Conservation (phyloP, 768 basidiomycete species). For the Mycena pura region DNA sequence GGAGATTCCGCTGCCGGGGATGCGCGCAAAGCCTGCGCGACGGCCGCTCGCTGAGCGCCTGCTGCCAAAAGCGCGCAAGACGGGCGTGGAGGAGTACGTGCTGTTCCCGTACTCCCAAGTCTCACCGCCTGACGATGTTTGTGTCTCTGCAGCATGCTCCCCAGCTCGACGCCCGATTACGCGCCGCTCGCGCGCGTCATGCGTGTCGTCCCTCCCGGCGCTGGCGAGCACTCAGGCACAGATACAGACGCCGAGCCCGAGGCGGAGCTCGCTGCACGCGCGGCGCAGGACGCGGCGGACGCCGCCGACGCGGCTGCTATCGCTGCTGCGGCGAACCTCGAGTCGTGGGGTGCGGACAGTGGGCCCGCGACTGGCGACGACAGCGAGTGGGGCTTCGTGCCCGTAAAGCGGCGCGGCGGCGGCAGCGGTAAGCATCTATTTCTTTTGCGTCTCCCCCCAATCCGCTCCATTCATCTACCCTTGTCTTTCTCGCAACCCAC, state of each 20-base stretch:
- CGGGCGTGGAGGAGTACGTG: constrained; percentile 74
- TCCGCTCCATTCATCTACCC: not conserved
- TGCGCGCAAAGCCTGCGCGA: constrained; percentile 42
- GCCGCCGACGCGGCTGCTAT: constrained; percentile 15
- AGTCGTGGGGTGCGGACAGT: constrained; percentile 31
- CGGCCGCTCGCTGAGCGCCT: constrained; percentile 66
- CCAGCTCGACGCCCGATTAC: constrained; percentile 54
- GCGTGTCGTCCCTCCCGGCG: constrained; percentile 59
- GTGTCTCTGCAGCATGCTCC: constrained; percentile 68
- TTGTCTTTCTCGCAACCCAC: not conserved
- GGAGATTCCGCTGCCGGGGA: constrained; percentile 24
- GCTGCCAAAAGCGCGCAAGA: constrained; percentile 69
- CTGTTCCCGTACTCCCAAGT: constrained; percentile 1
- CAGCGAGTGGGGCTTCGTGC: constrained; percentile 81
- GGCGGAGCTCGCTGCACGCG: not conserved
- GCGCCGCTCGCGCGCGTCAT: constrained; percentile 67
- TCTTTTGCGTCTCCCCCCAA: constrained; percentile 9
- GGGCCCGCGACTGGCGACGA: constrained; percentile 65
- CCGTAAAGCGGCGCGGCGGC: constrained; percentile 51
- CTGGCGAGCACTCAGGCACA: not conserved
- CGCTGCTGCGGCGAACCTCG: constrained; percentile 3
- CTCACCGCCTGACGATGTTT: not conserved
- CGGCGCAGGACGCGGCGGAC: constrained; percentile 6
- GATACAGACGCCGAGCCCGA: not conserved
- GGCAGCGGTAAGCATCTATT: too few relatives aligned